A percentile compares a stretch with the other conserved stretches of the same genome.
Conservation (phyloP, 1,139 yeast genomes). For the Yamadazyma blattariae region DNA sequence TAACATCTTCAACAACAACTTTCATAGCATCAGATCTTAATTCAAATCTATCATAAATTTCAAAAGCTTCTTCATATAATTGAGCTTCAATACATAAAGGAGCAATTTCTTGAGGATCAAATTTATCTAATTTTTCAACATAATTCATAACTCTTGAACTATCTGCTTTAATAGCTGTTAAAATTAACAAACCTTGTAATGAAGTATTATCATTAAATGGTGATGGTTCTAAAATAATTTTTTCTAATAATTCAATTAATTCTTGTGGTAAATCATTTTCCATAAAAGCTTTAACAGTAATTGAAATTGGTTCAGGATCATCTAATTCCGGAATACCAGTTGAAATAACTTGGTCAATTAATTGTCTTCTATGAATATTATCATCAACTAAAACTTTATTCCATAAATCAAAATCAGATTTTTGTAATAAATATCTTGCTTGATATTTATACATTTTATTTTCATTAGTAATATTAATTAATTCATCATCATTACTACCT, state of each 20-base stretch:
- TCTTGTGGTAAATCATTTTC: conserved; percentile 91
- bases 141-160: conserved; percentile 78
- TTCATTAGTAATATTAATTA: conserved; percentile 89
- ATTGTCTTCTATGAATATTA: conserved; percentile 82
- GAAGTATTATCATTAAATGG: conserved; percentile 95
- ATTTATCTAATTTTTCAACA: conserved; percentile 86
- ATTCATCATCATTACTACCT: conserved; percentile 88
- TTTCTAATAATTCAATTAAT: conserved; percentile 89
- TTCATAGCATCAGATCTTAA: conserved; percentile 77
- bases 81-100: conserved; percentile 87
- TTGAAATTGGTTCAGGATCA: conserved; percentile 93
- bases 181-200: conserved; percentile 84
- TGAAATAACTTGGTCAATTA: conserved; percentile 91
- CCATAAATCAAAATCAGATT: conserved; percentile 87
- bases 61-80: conserved; percentile 90
- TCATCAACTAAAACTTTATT: conserved; percentile 69
- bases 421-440: conserved; percentile 86
- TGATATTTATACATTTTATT: conserved; percentile 98
- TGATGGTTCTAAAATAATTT: conserved; percentile 94
- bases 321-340: conserved; percentile 95
- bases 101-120: conserved; percentile 92
- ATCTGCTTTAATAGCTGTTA: conserved; percentile 96
- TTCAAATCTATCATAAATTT: conserved; percentile 84
- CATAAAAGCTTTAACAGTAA: conserved; percentile 97
- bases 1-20: conserved; percentile 87